A percentile compares a stretch with the other conserved stretches of the same genome.
Evolutionary conservation across 2,329 filamentous ascomycete genomes (phyloP).

Genomic region (Stemphylium vesicarium): DNA sequence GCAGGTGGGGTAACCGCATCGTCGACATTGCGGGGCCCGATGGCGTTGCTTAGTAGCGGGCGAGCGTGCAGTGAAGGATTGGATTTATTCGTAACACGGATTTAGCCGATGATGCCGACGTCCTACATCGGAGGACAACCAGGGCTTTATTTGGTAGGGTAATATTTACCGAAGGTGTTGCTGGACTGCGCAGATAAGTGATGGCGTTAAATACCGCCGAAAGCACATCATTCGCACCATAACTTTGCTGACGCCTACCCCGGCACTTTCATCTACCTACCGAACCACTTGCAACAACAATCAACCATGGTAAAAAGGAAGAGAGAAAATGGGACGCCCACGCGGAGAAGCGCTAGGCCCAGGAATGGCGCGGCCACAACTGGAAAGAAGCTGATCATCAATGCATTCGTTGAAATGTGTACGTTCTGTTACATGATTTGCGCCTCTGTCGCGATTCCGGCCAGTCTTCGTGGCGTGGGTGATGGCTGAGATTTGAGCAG

Average conservation of each 20-base stretch:
- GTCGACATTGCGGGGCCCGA: constrained; percentile 32
- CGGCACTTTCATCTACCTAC: too few species aligned
- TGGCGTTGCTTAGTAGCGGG: constrained; percentile 25
- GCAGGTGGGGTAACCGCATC: constrained; percentile 15
- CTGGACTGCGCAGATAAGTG: constrained; percentile 23
- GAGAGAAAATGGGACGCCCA: constrained; percentile 16
- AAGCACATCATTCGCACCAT: constrained; percentile 39
- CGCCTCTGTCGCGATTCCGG: too few species aligned
- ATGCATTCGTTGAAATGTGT: constrained; percentile 54
- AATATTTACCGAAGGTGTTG: constrained; percentile 3
- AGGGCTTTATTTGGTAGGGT: too few species aligned
- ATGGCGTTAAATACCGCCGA: constrained; percentile 35
- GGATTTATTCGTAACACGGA: not conserved
- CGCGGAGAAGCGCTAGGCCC: constrained; percentile 19
- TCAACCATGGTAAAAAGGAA: constrained; percentile 20
- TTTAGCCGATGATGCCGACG: not conserved
- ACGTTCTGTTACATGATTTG: not conserved
- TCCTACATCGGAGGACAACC: constrained; percentile 17
- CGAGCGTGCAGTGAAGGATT: constrained; percentile 5
- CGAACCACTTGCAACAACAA: not conserved
- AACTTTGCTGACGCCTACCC: too few species aligned
- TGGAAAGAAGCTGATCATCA: constrained; percentile 50
- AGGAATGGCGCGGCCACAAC: constrained; percentile 25
- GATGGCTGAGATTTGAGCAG: constrained; percentile 12
- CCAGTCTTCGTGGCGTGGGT: too few species aligned